phyloP scores from a whole-genome alignment of 495 filamentous ascomycete genomes.

The Aspergillus bridgeri region DNA sequence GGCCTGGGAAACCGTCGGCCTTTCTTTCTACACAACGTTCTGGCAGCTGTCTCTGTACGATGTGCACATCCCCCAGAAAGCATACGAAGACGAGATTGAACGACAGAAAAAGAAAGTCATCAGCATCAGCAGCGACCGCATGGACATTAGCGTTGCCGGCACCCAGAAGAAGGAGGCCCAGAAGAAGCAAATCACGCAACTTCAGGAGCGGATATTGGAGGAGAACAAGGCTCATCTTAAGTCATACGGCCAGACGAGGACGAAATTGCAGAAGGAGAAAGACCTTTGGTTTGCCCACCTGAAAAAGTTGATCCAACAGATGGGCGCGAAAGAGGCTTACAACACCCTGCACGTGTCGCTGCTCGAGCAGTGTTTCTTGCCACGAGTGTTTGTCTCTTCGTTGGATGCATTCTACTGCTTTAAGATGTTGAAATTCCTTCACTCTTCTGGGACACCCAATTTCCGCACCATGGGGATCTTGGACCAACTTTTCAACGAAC shows the following conservation, averaged over 20 bases:
- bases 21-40: slow-evolving; percentile 84
- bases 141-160: slow-evolving; percentile 62
- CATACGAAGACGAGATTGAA: slow-evolving; percentile 69
- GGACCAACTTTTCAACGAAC: slow-evolving; percentile 78
- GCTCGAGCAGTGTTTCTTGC: slow-evolving; percentile 86
- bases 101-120: slow-evolving; percentile 58
- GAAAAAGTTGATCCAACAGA: slow-evolving; percentile 22
- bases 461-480: slow-evolving; percentile 85
- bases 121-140: slow-evolving; percentile 63
- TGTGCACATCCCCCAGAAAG: slow-evolving; percentile 65
- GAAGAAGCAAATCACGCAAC: slow-evolving; percentile 55
- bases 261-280: slow-evolving; percentile 72
- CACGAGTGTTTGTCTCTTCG: slow-evolving; percentile 77
- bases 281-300: slow-evolving; percentile 68
- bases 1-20: slow-evolving; percentile 63
- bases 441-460: slow-evolving; percentile 74
- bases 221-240: slow-evolving; percentile 69
- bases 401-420: slow-evolving; percentile 85
- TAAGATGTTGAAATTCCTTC: slow-evolving; percentile 78
- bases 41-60: slow-evolving; percentile 87
- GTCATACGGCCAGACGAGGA: slow-evolving; percentile 57
- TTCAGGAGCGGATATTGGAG: slow-evolving; percentile 58
- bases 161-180: slow-evolving; percentile 61
- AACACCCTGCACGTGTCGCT: slow-evolving; percentile 69
- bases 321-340: slow-evolving; percentile 38